phyloP scores from a whole-genome alignment of 1,139 yeast species.

The Kazachstania sp. region DNA sequence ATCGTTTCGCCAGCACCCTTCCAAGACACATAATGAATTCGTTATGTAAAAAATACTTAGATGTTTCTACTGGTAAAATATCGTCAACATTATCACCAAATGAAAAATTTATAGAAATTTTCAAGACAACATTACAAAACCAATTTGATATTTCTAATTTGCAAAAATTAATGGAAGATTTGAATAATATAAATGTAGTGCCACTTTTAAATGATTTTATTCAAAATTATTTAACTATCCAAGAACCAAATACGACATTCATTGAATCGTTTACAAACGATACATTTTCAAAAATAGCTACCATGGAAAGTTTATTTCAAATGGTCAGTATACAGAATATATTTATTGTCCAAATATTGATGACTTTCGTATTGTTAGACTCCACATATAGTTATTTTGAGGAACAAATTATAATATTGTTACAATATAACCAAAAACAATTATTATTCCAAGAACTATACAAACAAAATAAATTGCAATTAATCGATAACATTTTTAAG shows the following conservation, averaged over 20 bases:
- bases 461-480: slow-evolving; percentile 18
- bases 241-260: slow-evolving; percentile 8
- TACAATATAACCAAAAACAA: slow-evolving; percentile 25
- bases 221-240: slow-evolving; percentile 15
- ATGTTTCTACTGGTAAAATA: slow-evolving; percentile 19
- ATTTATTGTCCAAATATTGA: slow-evolving; percentile 20
- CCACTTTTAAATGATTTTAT: slow-evolving; percentile 21
- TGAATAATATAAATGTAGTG: slow-evolving; percentile 27
- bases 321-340: slow-evolving; percentile 19
- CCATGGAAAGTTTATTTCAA: slow-evolving; percentile 23
- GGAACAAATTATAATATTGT: slow-evolving; percentile 15
- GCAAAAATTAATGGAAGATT: slow-evolving; percentile 28
- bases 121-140: slow-evolving; percentile 29
- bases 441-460: slow-evolving; percentile 21
- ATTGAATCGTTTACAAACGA: slow-evolving; percentile 19
- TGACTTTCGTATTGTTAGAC: slow-evolving; percentile 26
- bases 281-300: slow-evolving; percentile 13
- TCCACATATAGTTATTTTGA: slow-evolving; percentile 20
- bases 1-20: slow-evolving; percentile 23
- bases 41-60: slow-evolving; percentile 16
- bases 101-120: slow-evolving; percentile 31
- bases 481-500: slow-evolving; percentile 17
- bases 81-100: slow-evolving; percentile 14
- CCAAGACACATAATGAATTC: slow-evolving; percentile 14
- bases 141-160: slow-evolving; percentile 29